A percentile compares a stretch with the other conserved stretches of the same genome.
These are phyloP conservation scores for Lepidium didymum DNA, from an alignment of 345 rosid genomes.

Conservation along the genomic window DNA sequence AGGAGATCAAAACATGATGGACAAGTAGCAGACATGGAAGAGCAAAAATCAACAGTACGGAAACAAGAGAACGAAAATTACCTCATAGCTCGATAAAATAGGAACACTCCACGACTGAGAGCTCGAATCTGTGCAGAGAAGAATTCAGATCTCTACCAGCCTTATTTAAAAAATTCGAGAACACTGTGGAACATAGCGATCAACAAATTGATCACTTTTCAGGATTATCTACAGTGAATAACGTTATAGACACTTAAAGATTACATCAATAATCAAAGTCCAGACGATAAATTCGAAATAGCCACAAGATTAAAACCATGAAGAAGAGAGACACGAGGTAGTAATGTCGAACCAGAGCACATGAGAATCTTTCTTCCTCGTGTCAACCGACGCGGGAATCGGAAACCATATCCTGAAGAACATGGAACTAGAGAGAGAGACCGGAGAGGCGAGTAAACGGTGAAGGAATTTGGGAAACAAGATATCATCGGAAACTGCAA, in stretches of 20 bases:
- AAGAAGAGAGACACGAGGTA: not conserved
- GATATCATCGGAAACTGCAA: slow-evolving; percentile 31
- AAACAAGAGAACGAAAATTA: slow-evolving; percentile 5
- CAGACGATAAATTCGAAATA: not conserved
- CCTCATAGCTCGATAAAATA: slow-evolving; percentile 57
- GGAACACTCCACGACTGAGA: slow-evolving; percentile 43
- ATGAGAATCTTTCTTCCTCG: slow-evolving; percentile 4
- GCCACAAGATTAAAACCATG: not conserved
- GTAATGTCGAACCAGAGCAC: slow-evolving; percentile 13
- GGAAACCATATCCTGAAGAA: not conserved
- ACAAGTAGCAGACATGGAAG: not conserved
- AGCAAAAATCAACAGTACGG: not conserved
- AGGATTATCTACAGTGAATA: not conserved
- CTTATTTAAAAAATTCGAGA: not conserved
- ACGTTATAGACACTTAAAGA: not conserved
- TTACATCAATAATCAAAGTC: not conserved
- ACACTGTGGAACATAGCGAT: not conserved
- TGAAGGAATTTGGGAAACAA: slow-evolving; percentile 9
- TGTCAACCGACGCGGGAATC: not conserved
- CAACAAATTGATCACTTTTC: not conserved
- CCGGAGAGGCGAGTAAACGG: not conserved
- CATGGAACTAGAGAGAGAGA: not conserved
- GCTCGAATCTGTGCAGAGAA: slow-evolving; percentile 32
- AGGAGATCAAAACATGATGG: not conserved
- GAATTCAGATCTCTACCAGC: not conserved